Percentiles rank a stretch among this genome's conserved stretches.
Conservation (phyloP, 768 basidiomycete genomes). For the Polyporus arcularius region DNA sequence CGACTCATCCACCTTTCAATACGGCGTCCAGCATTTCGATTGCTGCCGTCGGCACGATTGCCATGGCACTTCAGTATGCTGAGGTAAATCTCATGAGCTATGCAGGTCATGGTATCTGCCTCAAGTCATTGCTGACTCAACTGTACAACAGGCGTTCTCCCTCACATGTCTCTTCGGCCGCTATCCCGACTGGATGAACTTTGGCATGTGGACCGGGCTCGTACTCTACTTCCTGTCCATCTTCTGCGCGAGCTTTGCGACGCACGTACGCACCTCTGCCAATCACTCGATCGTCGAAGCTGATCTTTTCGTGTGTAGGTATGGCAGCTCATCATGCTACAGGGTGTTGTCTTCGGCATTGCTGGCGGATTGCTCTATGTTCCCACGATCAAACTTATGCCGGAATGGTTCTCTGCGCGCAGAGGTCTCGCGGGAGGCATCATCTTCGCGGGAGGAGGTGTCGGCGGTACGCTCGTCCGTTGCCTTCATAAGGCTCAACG, state of each 20-base stretch:
- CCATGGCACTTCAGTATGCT: conserved; percentile 25
- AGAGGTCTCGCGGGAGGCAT: conserved; percentile 26
- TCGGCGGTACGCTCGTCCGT: conserved; percentile 15
- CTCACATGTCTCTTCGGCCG: conserved; percentile 21
- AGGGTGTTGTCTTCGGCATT: conserved; percentile 26
- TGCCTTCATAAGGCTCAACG: no score
- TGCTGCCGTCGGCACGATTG: conserved; percentile 22
- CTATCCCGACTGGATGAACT: conserved; percentile 21
- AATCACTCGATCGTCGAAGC: background rate
- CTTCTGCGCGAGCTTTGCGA: conserved; percentile 25
- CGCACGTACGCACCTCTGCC: conserved; percentile 6
- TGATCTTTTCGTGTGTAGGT: conserved; percentile 12
- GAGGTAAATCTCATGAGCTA: conserved; percentile 10
- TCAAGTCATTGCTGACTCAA: background rate
- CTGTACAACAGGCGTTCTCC: conserved; percentile 6
- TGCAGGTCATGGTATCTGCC: no score
- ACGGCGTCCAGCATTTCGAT: conserved; percentile 18
- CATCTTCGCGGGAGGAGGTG: conserved; percentile 27
- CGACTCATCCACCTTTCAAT: conserved; percentile 23
- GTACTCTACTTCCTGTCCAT: conserved; percentile 17
- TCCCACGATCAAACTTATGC: conserved; percentile 18
- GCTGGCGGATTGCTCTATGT: conserved; percentile 21
- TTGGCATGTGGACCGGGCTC: conserved; percentile 21
- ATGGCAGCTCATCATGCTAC: conserved; percentile 25
- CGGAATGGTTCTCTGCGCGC: conserved; percentile 26